Evolutionary conservation across 352 stramenopile genomes (phyloP).

Genomic region (Globisporangium irregulare): DNA sequence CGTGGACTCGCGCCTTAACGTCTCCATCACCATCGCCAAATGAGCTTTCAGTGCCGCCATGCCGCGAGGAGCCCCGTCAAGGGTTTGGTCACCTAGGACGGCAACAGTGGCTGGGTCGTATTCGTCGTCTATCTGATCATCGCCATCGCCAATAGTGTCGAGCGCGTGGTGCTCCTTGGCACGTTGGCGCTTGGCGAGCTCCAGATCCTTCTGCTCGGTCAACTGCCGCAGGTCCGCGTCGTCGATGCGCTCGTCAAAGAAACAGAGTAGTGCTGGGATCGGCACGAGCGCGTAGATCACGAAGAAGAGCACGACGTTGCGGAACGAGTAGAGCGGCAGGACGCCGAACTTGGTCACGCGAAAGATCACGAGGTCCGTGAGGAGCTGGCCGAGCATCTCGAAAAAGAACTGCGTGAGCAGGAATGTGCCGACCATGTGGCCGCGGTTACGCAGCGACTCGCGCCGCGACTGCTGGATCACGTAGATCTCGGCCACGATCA

Average conservation of each 20-base stretch:
- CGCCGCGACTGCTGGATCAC: constrained; percentile 56
- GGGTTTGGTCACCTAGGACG: not conserved
- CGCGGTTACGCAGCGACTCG: constrained; percentile 30
- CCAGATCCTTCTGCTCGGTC: constrained; percentile 1
- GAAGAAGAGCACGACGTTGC: constrained; percentile 45
- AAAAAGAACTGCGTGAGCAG: constrained; percentile 49
- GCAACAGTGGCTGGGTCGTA: not conserved
- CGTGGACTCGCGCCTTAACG: constrained; percentile 37
- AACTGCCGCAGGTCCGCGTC: constrained; percentile 17
- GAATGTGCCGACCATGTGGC: constrained; percentile 38
- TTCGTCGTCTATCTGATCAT: not conserved
- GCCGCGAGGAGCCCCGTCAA: not conserved
- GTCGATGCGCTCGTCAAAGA: constrained; percentile 32
- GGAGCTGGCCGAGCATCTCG: constrained; percentile 43
- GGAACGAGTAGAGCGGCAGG: constrained; percentile 42
- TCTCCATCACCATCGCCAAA: constrained; percentile 26
- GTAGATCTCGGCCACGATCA: constrained; percentile 55
- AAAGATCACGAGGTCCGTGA: constrained; percentile 53
- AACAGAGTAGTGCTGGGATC: constrained; percentile 28
- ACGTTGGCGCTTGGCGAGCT: constrained; percentile 8
- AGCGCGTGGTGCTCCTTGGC: constrained; percentile 14
- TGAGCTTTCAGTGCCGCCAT: not conserved
- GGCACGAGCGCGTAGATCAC: constrained; percentile 44
- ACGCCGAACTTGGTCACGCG: constrained; percentile 40
- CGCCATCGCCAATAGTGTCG: not conserved